These are phyloP conservation scores for Saccharomycopsis javanensis DNA, from an alignment of 805 yeast genomes.

Conservation along the genomic window DNA sequence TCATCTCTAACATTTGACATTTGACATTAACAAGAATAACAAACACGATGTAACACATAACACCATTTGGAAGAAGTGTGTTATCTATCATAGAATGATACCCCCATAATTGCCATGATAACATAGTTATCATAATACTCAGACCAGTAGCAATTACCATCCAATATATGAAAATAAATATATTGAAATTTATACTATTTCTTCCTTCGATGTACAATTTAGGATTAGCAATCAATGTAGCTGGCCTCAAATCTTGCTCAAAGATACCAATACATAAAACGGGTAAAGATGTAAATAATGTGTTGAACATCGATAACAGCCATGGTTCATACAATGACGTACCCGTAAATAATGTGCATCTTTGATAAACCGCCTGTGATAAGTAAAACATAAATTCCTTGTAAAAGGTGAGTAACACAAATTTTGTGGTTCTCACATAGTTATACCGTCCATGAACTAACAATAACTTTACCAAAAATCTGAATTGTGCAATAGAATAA, in stretches of 20 bases:
- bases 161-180: conserved; percentile 67
- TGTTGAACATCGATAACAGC: conserved; percentile 96
- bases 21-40: conserved; percentile 68
- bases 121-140: conserved; percentile 60
- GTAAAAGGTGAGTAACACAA: conserved; percentile 88
- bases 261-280: conserved; percentile 92
- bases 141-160: conserved; percentile 65
- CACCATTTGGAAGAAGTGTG: conserved; percentile 75
- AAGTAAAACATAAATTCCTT: conserved; percentile 85
- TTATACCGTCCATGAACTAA: conserved; percentile 95
- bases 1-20: conserved; percentile 73
- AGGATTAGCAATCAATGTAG: conserved; percentile 85
- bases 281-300: conserved; percentile 86
- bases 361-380: conserved; percentile 80
- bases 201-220: conserved; percentile 78
- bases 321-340: conserved; percentile 89
- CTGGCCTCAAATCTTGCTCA: conserved; percentile 81
- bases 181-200: conserved; percentile 60
- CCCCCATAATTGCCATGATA: conserved; percentile 64
- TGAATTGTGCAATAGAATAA: conserved; percentile 89
- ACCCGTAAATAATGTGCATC: conserved; percentile 83
- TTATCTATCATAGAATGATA: conserved; percentile 56
- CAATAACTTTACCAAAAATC: conserved; percentile 70
- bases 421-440: conserved; percentile 83
- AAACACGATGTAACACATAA: conserved; percentile 61